A percentile compares a stretch with the other conserved stretches of the same genome.
These are phyloP conservation scores for Byssochlamys sp. DNA, from an alignment of 2,329 filamentous ascomycete genomes.

Conservation along the genomic window DNA sequence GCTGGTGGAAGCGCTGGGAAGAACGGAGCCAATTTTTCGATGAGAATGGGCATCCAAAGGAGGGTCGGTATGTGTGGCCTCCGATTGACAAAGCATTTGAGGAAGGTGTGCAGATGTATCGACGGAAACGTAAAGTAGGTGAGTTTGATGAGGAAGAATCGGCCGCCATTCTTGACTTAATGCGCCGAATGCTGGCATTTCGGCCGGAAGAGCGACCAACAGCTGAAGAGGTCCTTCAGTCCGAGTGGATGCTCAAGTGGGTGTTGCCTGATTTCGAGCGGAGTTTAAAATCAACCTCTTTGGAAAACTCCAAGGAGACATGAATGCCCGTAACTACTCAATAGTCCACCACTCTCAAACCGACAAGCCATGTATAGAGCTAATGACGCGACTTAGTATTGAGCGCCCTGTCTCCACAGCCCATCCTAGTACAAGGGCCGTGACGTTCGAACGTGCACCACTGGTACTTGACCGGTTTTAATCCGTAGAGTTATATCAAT, in stretches of 20 bases:
- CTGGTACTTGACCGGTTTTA: too few species aligned
- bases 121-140: slow-evolving; percentile 7
- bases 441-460: too few species aligned
- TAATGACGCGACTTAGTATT: too few species aligned
- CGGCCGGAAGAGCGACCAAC: slow-evolving; percentile 19
- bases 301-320: too few species aligned
- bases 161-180: slow-evolving; percentile 18
- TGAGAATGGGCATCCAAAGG: slow-evolving; percentile 8
- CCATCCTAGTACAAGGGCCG: too few species aligned
- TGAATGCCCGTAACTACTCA: too few species aligned
- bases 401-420: too few species aligned
- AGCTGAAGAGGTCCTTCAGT: slow-evolving; percentile 20
- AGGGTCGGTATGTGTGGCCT: slow-evolving; percentile 10
- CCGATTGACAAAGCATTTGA: slow-evolving; percentile 18
- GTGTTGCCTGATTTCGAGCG: slow-evolving; percentile 13
- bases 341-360: too few species aligned
- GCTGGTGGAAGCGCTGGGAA: neutral
- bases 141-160: slow-evolving; percentile 14
- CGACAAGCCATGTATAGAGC: too few species aligned
- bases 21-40: slow-evolving; percentile 6
- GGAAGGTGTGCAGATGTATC: slow-evolving; percentile 6
- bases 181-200: slow-evolving; percentile 22
- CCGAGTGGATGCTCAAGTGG: slow-evolving; percentile 29
- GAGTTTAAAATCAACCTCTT: neutral
- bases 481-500: too few species aligned